Conservation (phyloP, 768 basidiomycete species). For the Strobilomyces confusus region DNA sequence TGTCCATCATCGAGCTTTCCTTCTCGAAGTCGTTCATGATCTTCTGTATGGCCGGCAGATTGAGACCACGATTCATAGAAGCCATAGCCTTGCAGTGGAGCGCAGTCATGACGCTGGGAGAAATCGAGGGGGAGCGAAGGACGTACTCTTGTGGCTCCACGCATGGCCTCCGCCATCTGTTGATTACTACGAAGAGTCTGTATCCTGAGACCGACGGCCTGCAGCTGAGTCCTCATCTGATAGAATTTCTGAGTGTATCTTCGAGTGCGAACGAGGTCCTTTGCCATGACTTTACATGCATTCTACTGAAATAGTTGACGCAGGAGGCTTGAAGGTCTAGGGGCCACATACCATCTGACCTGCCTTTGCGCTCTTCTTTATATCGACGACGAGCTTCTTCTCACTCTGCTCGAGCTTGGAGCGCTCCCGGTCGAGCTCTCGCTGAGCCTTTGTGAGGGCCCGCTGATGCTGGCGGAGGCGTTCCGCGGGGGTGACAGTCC, state of each 20-base stretch:
- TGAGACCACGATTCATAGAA: constrained; percentile 94
- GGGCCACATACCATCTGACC: constrained; percentile 77
- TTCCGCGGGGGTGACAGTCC: constrained; percentile 93
- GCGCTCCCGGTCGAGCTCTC: constrained; percentile 95
- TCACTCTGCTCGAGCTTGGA: constrained; percentile 92
- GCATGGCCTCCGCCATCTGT: constrained; percentile 99
- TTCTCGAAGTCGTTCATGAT: constrained; percentile 99
- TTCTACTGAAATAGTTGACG: constrained; percentile 52
- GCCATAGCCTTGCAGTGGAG: constrained; percentile 78
- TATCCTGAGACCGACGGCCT: constrained; percentile 92
- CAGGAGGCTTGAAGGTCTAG: constrained; percentile 2
- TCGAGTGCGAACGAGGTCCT: constrained; percentile 94
- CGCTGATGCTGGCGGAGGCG: constrained; percentile 96
- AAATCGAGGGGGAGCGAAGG: background rate
- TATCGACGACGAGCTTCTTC: constrained; percentile 94
- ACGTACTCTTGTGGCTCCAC: constrained; percentile 90
- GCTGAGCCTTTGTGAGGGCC: constrained; percentile 92
- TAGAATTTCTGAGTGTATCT: constrained; percentile 97
- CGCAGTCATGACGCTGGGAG: constrained; percentile 2
- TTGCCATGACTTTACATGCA: constrained; percentile 99
- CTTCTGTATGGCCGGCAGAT: constrained; percentile 89
- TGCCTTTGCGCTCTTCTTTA: constrained; percentile 93
- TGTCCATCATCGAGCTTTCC: constrained; percentile 98
- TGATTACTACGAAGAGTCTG: constrained; percentile 96
- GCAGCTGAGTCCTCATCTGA: constrained; percentile 97